Evolutionary conservation across 2,329 filamentous ascomycete genomes (phyloP).

Genomic region (Hypoxylon sp.): DNA sequence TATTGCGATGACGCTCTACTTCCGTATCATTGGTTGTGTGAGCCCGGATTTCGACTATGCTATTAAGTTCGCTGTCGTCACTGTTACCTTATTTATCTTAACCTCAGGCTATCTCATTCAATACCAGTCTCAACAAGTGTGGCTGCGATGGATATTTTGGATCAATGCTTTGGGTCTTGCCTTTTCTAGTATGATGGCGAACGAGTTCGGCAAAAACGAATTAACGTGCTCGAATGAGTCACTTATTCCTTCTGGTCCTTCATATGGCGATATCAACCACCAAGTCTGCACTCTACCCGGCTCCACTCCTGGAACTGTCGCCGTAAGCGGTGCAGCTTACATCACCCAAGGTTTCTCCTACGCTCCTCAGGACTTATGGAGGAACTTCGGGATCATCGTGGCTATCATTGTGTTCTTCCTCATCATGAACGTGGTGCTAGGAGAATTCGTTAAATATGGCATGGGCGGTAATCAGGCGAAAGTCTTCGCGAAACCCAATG

Average conservation of each 20-base stretch:
- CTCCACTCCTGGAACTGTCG: conserved; percentile 73
- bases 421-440: conserved; percentile 80
- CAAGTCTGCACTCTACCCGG: conserved; percentile 88
- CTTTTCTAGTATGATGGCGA: conserved; percentile 86
- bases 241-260: conserved; percentile 78
- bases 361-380: conserved; percentile 77
- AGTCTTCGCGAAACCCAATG: conserved; percentile 79
- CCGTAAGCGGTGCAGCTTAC: conserved; percentile 78
- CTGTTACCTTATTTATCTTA: conserved; percentile 86
- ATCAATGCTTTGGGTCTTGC: conserved; percentile 81
- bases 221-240: conserved; percentile 78
- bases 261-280: conserved; percentile 78
- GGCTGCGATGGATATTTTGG: conserved; percentile 86
- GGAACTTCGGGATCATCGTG: conserved; percentile 86
- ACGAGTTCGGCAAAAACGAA: conserved; percentile 81
- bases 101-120: conserved; percentile 89
- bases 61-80: conserved; percentile 83
- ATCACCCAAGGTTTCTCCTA: conserved; percentile 79
- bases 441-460: conserved; percentile 83
- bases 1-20: conserved; percentile 82
- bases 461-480: conserved; percentile 86
- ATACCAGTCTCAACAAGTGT: conserved; percentile 80
- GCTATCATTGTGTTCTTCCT: conserved; percentile 84
- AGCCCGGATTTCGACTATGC: conserved; percentile 89
- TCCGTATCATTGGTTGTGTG: conserved; percentile 80